These are phyloP conservation scores for Fomitiporia mediterranea DNA, from an alignment of 1,284 basidiomycete genomes.

Conservation along the genomic window DNA sequence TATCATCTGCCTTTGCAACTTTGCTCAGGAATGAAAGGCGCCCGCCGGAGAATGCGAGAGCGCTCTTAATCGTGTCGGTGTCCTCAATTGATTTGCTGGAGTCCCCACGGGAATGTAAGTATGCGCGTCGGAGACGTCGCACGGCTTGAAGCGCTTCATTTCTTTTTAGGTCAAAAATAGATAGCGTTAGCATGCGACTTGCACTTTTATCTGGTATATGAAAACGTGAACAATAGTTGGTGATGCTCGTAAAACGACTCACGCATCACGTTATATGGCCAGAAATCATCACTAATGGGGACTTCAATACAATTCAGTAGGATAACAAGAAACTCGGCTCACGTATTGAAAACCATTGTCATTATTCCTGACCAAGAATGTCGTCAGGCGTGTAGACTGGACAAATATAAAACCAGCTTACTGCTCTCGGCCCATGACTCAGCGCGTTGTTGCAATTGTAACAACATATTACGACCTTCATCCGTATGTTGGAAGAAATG, in stretches of 20 bases:
- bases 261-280: conserved; percentile 69
- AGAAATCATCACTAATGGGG: conserved; percentile 65
- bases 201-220: conserved; percentile 54
- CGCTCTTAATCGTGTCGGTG: conserved; percentile 41
- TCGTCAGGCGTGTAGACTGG: conserved; percentile 13
- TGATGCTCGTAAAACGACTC: conserved; percentile 27
- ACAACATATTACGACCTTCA: conserved; percentile 41
- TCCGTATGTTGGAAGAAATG: conserved; percentile 45
- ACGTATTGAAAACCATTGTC: conserved; percentile 78
- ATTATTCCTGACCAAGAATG: conserved; percentile 50
- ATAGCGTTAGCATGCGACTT: conserved; percentile 74
- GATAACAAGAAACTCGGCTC: conserved; percentile 27
- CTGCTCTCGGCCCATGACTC: conserved; percentile 69
- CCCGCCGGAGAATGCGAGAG: conserved; percentile 67
- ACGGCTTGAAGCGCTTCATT: conserved; percentile 62
- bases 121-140: conserved; percentile 42
- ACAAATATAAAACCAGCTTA: conserved; percentile 33
- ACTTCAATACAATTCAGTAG: conserved; percentile 14
- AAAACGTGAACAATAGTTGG: not conserved
- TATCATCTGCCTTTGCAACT: conserved; percentile 51
- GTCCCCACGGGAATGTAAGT: conserved; percentile 28
- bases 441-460: conserved; percentile 49
- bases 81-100: conserved; percentile 25
- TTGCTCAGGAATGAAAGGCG: conserved; percentile 72
- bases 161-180: conserved; percentile 65